These are phyloP conservation scores for Odontarrhena argentea DNA, from an alignment of 345 rosid genomes.

Conservation along the genomic window DNA sequence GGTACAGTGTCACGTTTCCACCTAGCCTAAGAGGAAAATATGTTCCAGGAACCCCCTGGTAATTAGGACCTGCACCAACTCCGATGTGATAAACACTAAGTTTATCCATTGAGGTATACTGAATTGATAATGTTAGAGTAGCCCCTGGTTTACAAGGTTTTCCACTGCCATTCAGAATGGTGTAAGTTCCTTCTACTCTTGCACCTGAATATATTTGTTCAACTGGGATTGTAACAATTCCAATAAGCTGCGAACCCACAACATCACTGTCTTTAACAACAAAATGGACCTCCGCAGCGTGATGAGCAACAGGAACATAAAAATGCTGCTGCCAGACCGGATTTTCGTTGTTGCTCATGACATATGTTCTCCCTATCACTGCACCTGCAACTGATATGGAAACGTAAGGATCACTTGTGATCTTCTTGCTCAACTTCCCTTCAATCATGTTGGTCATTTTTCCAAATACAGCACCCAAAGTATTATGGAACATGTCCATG, in stretches of 20 bases:
- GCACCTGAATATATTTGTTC: constrained; percentile 66
- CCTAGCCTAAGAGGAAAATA: constrained; percentile 93
- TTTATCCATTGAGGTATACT: constrained; percentile 68
- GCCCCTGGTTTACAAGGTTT: constrained; percentile 91
- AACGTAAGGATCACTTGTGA: constrained; percentile 95
- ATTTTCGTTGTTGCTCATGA: constrained; percentile 77
- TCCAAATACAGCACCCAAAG: constrained; percentile 71
- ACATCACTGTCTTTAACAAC: constrained; percentile 87
- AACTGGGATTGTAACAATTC: constrained; percentile 77
- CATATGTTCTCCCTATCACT: constrained; percentile 82
- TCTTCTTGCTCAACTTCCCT: constrained; percentile 53
- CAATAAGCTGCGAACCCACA: constrained; percentile 83
- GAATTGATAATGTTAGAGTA: constrained; percentile 63
- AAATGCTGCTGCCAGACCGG: constrained; percentile 93
- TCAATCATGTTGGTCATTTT: constrained; percentile 49
- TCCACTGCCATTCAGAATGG: constrained; percentile 57
- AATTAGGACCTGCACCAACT: constrained; percentile 85
- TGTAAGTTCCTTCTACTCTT: constrained; percentile 68
- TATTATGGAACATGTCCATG: constrained; percentile 88
- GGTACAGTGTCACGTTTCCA: constrained; percentile 81
- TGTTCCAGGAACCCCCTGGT: constrained; percentile 86
- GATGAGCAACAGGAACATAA: constrained; percentile 85
- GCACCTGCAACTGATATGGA: constrained; percentile 64
- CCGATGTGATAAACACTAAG: constrained; percentile 71
- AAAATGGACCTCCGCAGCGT: constrained; percentile 82